Conservation (phyloP, 371 early-diverging fungal species). For the Thermomucor indicae-seudaticae region DNA sequence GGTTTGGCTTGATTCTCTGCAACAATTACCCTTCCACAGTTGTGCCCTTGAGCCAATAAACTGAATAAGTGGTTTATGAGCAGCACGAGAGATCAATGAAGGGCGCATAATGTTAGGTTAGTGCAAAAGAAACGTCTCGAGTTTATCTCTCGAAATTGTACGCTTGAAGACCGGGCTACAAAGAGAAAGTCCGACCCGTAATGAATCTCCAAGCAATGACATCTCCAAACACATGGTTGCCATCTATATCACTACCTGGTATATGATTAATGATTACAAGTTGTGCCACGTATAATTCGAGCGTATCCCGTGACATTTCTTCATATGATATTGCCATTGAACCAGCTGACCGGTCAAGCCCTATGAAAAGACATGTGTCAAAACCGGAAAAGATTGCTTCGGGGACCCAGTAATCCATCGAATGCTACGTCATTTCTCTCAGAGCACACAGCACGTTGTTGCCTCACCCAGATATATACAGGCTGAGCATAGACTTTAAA, state of each 20-base stretch:
- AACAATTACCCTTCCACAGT: slow-evolving; percentile 41
- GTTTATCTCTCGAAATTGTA: neutral
- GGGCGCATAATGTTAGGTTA: slow-evolving; percentile 30
- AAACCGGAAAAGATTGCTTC: too few relatives aligned
- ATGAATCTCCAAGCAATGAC: neutral
- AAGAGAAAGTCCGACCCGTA: neutral
- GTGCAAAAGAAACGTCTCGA: slow-evolving; percentile 3
- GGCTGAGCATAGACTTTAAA: too few relatives aligned
- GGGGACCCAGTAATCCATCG: too few relatives aligned
- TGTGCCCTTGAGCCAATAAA: slow-evolving; percentile 43
- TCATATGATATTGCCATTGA: too few relatives aligned
- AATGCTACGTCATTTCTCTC: too few relatives aligned
- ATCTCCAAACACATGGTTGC: neutral
- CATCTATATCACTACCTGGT: neutral
- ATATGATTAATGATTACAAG: neutral
- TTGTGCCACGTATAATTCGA: too few relatives aligned
- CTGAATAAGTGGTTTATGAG: slow-evolving; percentile 44
- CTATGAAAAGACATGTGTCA: too few relatives aligned
- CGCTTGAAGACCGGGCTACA: neutral
- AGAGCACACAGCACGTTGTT: too few relatives aligned
- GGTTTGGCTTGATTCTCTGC: neutral
- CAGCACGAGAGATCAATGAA: slow-evolving; percentile 34
- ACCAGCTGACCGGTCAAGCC: neutral
- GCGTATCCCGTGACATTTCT: too few relatives aligned
- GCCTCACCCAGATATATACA: too few relatives aligned